These are phyloP conservation scores for Alnus glutinosa DNA, from an alignment of 306 rosid genomes.

Conservation along the genomic window DNA sequence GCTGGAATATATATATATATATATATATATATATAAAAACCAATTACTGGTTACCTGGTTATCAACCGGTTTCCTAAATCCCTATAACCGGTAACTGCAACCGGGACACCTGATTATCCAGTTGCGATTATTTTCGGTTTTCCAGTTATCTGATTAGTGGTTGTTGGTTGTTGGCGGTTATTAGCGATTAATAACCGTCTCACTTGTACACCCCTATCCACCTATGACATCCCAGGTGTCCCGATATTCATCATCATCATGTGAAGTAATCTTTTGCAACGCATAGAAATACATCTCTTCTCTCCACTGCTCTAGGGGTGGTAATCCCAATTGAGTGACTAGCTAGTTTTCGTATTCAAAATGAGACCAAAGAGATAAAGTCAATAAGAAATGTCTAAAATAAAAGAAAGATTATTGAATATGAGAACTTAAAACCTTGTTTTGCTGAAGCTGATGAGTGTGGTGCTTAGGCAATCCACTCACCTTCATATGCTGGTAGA, in stretches of 20 bases:
- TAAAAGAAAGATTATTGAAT: background rate
- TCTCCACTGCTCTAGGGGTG: background rate
- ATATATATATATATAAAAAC: too few relatives aligned
- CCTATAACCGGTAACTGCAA: too few relatives aligned
- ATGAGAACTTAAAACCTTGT: background rate
- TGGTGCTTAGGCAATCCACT: conserved; percentile 2
- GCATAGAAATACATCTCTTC: background rate
- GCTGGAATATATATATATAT: too few relatives aligned
- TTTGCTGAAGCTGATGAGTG: conserved; percentile 2
- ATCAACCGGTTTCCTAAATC: too few relatives aligned
- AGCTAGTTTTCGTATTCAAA: background rate
- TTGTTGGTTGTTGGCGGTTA: too few relatives aligned
- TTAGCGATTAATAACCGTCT: too few relatives aligned
- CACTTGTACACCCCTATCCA: too few relatives aligned
- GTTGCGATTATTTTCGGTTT: too few relatives aligned
- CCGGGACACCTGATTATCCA: too few relatives aligned
- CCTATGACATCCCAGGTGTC: background rate
- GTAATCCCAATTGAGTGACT: background rate
- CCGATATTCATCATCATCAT: background rate
- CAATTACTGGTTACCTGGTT: too few relatives aligned
- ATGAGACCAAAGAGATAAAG: background rate
- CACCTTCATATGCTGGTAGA: background rate
- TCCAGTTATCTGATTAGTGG: too few relatives aligned
- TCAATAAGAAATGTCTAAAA: background rate
- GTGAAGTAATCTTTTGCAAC: background rate